Percentiles rank a stretch among this genome's conserved stretches.
phyloP scores from a whole-genome alignment of 2,329 filamentous ascomycete species.

The Helotiales sp. region DNA sequence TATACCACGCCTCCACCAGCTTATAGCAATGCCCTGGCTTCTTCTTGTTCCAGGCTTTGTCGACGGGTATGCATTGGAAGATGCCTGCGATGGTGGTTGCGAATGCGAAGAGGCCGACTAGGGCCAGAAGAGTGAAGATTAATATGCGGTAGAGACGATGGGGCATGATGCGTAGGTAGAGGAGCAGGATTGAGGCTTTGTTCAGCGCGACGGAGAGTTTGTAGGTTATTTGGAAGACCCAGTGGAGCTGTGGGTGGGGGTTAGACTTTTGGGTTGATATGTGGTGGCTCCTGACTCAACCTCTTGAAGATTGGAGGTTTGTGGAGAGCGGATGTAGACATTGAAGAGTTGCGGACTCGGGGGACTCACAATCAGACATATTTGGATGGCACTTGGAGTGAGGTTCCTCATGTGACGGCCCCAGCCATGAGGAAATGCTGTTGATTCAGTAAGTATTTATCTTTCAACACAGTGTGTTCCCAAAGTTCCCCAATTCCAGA shows the following conservation, averaged over 20 bases:
- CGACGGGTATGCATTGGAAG: slow-evolving; percentile 28
- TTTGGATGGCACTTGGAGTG: slow-evolving; percentile 3
- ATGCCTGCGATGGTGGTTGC: slow-evolving; percentile 24
- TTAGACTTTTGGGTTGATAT: not conserved
- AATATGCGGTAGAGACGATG: slow-evolving; percentile 21
- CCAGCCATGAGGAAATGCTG: slow-evolving; percentile 24
- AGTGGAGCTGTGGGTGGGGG: slow-evolving; percentile 23
- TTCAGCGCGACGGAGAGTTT: slow-evolving; percentile 25
- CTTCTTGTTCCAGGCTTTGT: slow-evolving; percentile 26
- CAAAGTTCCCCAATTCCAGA: too few relatives aligned
- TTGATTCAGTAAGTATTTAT: not conserved
- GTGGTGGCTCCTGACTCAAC: too few relatives aligned
- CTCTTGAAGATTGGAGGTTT: too few relatives aligned
- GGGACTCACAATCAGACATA: slow-evolving; percentile 23
- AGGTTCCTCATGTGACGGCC: slow-evolving; percentile 25
- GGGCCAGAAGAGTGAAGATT: slow-evolving; percentile 15
- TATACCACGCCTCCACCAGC: slow-evolving; percentile 27
- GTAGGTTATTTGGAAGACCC: slow-evolving; percentile 28
- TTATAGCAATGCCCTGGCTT: slow-evolving; percentile 25
- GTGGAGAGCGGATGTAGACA: too few relatives aligned
- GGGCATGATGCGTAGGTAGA: slow-evolving; percentile 29
- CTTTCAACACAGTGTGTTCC: not conserved
- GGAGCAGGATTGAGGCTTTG: slow-evolving; percentile 25
- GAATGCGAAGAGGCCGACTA: slow-evolving; percentile 20
- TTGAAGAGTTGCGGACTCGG: too few relatives aligned